A percentile compares a stretch with the other conserved stretches of the same genome.
Conservation (phyloP, 345 rosid species). For the Eucalyptus pumila region DNA sequence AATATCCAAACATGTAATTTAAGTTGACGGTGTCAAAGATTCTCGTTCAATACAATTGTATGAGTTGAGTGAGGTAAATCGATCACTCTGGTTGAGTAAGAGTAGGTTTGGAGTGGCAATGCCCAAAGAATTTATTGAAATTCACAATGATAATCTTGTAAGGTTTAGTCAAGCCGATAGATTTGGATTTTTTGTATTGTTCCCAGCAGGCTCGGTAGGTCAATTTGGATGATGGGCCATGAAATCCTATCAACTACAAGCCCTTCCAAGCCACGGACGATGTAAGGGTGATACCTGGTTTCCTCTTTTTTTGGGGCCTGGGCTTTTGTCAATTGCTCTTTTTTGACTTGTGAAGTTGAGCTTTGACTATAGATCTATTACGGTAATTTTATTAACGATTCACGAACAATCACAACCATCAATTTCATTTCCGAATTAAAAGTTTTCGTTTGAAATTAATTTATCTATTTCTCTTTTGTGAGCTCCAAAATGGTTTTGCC, state of each 20-base stretch:
- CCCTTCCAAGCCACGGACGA: background rate
- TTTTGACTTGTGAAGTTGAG: background rate
- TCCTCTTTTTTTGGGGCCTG: background rate
- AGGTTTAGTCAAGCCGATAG: background rate
- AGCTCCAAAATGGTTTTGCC: background rate
- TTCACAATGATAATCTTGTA: background rate
- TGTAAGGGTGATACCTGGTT: background rate
- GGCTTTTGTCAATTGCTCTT: background rate
- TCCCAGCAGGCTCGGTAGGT: background rate
- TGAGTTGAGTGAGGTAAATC: background rate
- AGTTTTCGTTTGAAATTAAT: background rate
- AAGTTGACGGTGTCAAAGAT: background rate
- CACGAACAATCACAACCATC: background rate
- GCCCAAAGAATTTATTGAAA: background rate
- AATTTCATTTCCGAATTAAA: background rate
- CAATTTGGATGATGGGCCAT: background rate
- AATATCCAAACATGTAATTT: background rate
- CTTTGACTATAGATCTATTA: background rate
- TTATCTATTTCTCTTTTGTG: background rate
- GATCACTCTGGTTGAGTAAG: background rate
- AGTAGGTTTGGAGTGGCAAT: background rate
- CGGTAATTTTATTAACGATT: background rate
- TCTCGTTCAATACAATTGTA: background rate
- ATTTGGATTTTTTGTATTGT: background rate
- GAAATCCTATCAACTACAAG: background rate